Conservation (phyloP, 495 filamentous ascomycete species). For the Massariosphaeria phaeospora region DNA sequence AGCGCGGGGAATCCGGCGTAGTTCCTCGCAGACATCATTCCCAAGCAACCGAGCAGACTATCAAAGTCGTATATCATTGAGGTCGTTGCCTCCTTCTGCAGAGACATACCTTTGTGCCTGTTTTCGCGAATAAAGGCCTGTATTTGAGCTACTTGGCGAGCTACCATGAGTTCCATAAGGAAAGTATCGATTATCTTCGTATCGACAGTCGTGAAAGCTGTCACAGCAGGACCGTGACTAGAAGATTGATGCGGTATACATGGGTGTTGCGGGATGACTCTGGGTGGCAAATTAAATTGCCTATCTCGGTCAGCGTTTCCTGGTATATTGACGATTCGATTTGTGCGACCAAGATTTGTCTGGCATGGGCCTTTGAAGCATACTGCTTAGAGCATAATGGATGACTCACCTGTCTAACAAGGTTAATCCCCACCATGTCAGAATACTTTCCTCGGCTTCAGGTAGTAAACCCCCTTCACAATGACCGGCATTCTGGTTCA, state of each 20-base stretch:
- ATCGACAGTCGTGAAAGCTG: not conserved
- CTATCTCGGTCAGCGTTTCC: not conserved
- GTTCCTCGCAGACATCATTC: too few relatives aligned
- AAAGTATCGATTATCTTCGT: not conserved
- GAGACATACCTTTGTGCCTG: not conserved
- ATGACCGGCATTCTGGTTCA: not conserved
- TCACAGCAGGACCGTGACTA: not conserved
- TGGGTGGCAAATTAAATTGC: constrained; percentile 16
- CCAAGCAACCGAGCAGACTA: not conserved
- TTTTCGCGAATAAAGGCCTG: constrained; percentile 10
- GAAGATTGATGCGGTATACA: not conserved
- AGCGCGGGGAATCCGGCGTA: too few relatives aligned
- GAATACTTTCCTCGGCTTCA: not conserved
- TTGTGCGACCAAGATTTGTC: too few relatives aligned
- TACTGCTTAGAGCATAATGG: not conserved
- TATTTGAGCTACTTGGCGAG: not conserved
- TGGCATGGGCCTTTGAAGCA: not conserved
- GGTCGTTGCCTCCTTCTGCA: not conserved
- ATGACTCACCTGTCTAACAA: constrained; percentile 4
- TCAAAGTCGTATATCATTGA: not conserved
- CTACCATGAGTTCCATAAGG: constrained; percentile 1
- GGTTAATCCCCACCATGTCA: constrained; percentile 6
- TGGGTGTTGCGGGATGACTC: not conserved
- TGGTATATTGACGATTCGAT: too few relatives aligned
- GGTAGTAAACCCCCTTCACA: not conserved